These are phyloP conservation scores for Psidium friedrichsthalianum DNA, from an alignment of 345 rosid genomes.

Conservation along the genomic window DNA sequence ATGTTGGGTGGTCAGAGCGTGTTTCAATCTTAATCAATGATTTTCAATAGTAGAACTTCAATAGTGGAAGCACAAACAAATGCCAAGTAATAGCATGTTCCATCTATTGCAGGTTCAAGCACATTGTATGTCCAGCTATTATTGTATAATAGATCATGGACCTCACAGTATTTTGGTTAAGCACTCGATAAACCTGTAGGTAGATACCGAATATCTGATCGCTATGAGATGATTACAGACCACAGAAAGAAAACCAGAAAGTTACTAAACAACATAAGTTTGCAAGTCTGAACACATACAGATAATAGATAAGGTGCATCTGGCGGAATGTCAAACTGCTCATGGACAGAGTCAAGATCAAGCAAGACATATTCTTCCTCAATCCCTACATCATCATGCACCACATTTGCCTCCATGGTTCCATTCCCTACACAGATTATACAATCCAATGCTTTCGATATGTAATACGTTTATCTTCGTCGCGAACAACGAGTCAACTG, in stretches of 20 bases:
- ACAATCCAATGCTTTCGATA: not conserved
- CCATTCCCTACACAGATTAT: not conserved
- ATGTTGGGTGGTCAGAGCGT: not conserved
- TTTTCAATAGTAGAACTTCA: not conserved
- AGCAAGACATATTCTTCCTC: conserved; percentile 43
- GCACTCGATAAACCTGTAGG: not conserved
- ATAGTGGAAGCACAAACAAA: not conserved
- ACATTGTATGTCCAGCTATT: not conserved
- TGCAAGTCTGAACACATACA: conserved; percentile 10
- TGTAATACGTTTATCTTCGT: not conserved
- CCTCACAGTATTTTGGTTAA: not conserved
- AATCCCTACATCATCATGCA: not conserved
- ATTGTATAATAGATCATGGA: not conserved
- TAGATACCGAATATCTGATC: not conserved
- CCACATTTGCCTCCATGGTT: conserved; percentile 23
- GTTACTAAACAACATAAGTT: not conserved
- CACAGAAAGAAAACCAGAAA: not conserved
- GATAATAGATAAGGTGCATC: conserved; percentile 38
- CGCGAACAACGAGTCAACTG: too few species aligned
- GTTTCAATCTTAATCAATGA: not conserved
- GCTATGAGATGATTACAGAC: not conserved
- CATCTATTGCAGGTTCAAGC: not conserved
- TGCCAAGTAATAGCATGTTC: not conserved
- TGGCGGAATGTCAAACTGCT: conserved; percentile 27
- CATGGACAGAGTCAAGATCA: conserved; percentile 37